phyloP scores from a whole-genome alignment of 305 asterid genomes.

The Fraxinus platypoda region DNA sequence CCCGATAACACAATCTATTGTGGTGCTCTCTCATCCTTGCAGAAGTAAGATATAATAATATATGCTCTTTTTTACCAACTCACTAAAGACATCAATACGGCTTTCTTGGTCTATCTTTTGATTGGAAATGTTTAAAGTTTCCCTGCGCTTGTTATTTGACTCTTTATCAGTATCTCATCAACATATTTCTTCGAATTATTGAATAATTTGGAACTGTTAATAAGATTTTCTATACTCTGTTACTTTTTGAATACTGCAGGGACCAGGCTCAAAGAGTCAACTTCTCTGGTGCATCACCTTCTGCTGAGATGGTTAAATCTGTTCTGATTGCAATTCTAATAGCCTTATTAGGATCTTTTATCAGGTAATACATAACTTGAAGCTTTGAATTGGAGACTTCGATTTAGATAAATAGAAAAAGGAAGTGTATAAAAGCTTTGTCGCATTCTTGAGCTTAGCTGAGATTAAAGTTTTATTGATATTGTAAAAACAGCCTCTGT shows the following conservation, averaged over 20 bases:
- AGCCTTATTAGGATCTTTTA: constrained; percentile 28
- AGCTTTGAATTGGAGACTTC: constrained; percentile 6
- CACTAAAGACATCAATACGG: not conserved
- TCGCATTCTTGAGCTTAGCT: constrained; percentile 16
- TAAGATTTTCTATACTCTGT: not conserved
- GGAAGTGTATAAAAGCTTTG: constrained; percentile 20
- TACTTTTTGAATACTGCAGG: constrained; percentile 42
- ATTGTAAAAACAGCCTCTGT: not conserved
- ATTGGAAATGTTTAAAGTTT: not conserved
- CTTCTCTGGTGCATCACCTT: constrained; percentile 61
- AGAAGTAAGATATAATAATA: constrained; percentile 53
- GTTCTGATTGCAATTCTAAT: constrained; percentile 37
- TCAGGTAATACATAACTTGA: constrained; percentile 13
- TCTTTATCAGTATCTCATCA: not conserved
- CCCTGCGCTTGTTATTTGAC: not conserved
- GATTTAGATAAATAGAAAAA: not conserved
- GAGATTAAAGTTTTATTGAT: not conserved
- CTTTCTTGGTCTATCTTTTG: not conserved
- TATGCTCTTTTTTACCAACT: not conserved
- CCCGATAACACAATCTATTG: constrained; percentile 78
- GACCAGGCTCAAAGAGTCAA: constrained; percentile 61
- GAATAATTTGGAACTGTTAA: not conserved
- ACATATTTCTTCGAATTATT: not conserved
- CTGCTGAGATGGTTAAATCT: constrained; percentile 19
- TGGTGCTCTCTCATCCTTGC: constrained; percentile 70